Evolutionary conservation across 257 asterid species (phyloP), one percentile per base, ranked within the genome.

Genomic region (Nemophila menziesii): DNA sequence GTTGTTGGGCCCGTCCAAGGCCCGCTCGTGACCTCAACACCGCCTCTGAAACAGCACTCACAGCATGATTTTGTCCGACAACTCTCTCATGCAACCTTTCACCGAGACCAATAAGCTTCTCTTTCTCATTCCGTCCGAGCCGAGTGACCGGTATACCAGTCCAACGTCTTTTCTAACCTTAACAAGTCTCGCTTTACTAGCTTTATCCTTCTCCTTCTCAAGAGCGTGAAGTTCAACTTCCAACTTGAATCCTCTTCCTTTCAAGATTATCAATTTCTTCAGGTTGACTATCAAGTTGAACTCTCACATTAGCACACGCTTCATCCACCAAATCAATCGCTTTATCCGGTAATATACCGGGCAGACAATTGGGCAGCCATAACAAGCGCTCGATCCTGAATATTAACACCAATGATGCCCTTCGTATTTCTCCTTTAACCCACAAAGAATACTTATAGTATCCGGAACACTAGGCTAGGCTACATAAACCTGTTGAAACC

Each of bases 161-260:
- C 98, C 96, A 84, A 0, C 93, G 92, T 19, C 96, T 84, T 60
- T n/a, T n/a, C n/a, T n/a, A n/a, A n/a, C n/a, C n/a, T 67, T 69
- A 27, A 61, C 55, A 24, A 67, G 52, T 19, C 73, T 43, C 37
- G 69, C 73, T 56, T 67, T 67, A 55, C 69, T 67, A 11, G 65
- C 69, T 57, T 67, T 66, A 22, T 67, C 69, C 40, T 67, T 61
- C 37, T 67, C 69, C 57, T 67, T 67, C 47, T 66, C 68, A 1
- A 61, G 69, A 9, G 73, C 69, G 49, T 65, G 66, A 13, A 54
- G 55, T 33, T 58, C 63, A 16, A 65, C 33, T 36, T 59, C 59
- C 44, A 64, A 50, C n/a, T 3, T 66, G 73, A 11, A 60, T 60
- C 45, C 68, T 39, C 37, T 57, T 66, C 48, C 68, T 55, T 49